phyloP scores from a whole-genome alignment of 805 yeast species.

The Saccharomyces jurei region DNA sequence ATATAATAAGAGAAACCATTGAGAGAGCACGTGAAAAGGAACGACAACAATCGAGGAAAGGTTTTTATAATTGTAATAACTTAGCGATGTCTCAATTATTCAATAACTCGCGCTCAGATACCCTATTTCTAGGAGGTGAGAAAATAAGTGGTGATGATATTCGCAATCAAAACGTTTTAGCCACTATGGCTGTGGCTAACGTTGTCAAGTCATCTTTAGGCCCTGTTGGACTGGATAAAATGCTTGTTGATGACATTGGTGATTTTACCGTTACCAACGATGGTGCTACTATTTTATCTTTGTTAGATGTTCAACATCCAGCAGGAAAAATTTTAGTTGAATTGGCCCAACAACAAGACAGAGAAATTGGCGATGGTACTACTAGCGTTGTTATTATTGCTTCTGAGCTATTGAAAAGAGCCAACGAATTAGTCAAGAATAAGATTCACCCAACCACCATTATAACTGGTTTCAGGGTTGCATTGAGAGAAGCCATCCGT shows the following conservation, averaged over 20 bases:
- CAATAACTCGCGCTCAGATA: conserved; percentile 80
- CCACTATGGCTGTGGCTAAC: conserved; percentile 79
- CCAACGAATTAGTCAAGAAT: conserved; percentile 86
- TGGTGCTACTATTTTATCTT: conserved; percentile 89
- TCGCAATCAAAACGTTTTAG: conserved; percentile 90
- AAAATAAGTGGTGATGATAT: conserved; percentile 93
- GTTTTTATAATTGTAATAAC: neutral
- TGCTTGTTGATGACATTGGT: conserved; percentile 98
- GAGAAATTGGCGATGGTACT: conserved; percentile 98
- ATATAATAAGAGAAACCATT: neutral
- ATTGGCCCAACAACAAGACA: conserved; percentile 95
- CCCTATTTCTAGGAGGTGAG: conserved; percentile 92
- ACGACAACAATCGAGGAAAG: neutral
- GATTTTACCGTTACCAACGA: conserved; percentile 98
- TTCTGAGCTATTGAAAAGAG: conserved; percentile 81
- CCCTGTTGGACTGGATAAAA: conserved; percentile 96
- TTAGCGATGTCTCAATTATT: conserved; percentile 50
- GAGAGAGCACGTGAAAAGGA: neutral
- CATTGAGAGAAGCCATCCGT: conserved; percentile 81
- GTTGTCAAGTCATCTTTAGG: conserved; percentile 87
- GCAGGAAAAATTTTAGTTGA: conserved; percentile 97
- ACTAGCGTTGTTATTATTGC: conserved; percentile 96
- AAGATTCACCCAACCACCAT: conserved; percentile 97
- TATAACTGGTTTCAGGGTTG: conserved; percentile 91
- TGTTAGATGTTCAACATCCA: conserved; percentile 96